Conservation (phyloP, 2,329 filamentous ascomycete genomes). For the Simplicillium sp. region DNA sequence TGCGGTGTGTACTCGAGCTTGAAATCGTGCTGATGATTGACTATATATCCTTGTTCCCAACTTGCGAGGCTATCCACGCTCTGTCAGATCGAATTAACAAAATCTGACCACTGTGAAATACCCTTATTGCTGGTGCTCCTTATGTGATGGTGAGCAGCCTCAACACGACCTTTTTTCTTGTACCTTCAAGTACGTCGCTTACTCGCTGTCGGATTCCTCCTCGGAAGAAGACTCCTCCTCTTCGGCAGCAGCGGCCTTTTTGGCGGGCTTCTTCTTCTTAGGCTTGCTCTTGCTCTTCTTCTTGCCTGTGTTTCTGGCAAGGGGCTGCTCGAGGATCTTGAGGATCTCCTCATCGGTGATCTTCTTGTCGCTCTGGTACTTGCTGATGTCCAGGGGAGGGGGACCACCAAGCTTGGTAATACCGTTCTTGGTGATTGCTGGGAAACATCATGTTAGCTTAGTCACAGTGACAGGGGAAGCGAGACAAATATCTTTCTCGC, state of each 20-base stretch:
- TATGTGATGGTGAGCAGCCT: too few species aligned
- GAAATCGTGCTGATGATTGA: too few species aligned
- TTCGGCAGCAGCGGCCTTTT: slow-evolving; percentile 30
- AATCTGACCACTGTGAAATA: too few species aligned
- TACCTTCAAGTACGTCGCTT: slow-evolving; percentile 6
- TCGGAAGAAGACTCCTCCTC: slow-evolving; percentile 17
- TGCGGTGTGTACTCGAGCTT: too few species aligned
- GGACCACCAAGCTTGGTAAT: slow-evolving; percentile 77
- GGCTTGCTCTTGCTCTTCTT: slow-evolving; percentile 85
- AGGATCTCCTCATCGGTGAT: slow-evolving; percentile 93
- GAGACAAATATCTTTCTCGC: neutral
- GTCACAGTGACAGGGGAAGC: neutral
- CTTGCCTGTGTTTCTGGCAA: slow-evolving; percentile 80
- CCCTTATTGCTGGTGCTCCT: too few species aligned
- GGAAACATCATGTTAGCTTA: slow-evolving; percentile 5
- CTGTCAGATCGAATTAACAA: too few species aligned
- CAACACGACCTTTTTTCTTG: slow-evolving; percentile 1
- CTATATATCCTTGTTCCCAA: too few species aligned
- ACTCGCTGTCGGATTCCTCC: slow-evolving; percentile 21
- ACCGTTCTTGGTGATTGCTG: slow-evolving; percentile 96
- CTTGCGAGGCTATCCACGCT: too few species aligned
- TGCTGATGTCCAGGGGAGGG: slow-evolving; percentile 64
- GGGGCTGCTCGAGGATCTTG: slow-evolving; percentile 83
- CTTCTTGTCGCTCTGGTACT: slow-evolving; percentile 94
- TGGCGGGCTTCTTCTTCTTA: slow-evolving; percentile 52